Percentiles rank a stretch among this genome's conserved stretches.
phyloP scores from a whole-genome alignment of 345 rosid genomes.

The Dimocarpus longan region DNA sequence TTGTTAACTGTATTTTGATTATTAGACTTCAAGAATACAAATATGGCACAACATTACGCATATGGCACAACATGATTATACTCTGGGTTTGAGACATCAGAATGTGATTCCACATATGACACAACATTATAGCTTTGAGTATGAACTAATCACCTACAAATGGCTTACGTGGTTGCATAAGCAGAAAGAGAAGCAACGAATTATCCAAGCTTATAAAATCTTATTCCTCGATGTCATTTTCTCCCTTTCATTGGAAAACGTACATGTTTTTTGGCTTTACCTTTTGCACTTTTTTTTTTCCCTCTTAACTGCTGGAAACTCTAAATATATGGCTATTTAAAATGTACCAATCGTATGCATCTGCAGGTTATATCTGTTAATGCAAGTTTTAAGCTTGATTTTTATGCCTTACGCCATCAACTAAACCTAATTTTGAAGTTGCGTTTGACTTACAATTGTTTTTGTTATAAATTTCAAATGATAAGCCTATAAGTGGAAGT shows the following conservation, averaged over 20 bases:
- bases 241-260: too few relatives aligned
- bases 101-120: constrained; percentile 98
- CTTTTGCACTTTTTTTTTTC: too few relatives aligned
- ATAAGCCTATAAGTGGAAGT: not conserved
- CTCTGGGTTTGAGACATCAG: constrained; percentile 41
- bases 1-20: not conserved
- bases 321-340: constrained; percentile 17
- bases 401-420: too few relatives aligned
- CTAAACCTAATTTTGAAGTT: not conserved
- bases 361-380: constrained; percentile 94
- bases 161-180: constrained; percentile 99
- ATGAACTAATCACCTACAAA: constrained; percentile 90
- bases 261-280: too few relatives aligned
- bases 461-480: not conserved
- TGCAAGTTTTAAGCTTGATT: constrained; percentile 42
- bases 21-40: not conserved
- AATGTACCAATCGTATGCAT: constrained; percentile 11
- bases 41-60: too few relatives aligned
- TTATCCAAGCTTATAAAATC: constrained; percentile 98
- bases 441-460: not conserved
- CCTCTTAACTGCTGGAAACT: not conserved
- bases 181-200: constrained; percentile 97
- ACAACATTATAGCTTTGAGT: constrained; percentile 82
- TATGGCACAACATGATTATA: constrained; percentile 18
- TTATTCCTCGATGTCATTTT: constrained; percentile 97